Percentiles rank a stretch among this genome's conserved stretches.
These are phyloP conservation scores for Closterium sp. DNA, from an alignment of 139 green algal species.

Conservation along the genomic window DNA sequence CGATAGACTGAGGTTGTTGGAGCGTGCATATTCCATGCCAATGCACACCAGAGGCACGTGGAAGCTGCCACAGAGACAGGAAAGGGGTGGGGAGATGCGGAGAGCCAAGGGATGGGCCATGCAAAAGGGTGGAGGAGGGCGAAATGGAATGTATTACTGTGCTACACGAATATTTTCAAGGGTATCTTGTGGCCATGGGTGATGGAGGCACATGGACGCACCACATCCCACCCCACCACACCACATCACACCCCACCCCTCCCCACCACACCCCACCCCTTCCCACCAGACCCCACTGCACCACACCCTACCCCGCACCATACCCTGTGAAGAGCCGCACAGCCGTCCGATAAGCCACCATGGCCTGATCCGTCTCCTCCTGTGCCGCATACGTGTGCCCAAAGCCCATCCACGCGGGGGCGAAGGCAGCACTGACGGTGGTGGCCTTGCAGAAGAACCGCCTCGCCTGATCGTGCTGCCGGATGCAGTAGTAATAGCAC, in stretches of 20 bases:
- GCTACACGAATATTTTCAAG: no score
- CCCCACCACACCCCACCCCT: no score
- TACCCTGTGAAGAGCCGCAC: slow-evolving; percentile 84
- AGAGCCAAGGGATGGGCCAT: no score
- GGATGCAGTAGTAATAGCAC: slow-evolving; percentile 83
- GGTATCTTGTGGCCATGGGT: no score
- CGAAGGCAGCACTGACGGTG: slow-evolving; percentile 72
- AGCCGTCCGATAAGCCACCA: slow-evolving; percentile 94
- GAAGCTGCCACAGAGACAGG: slow-evolving; percentile 47
- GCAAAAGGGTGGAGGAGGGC: no score
- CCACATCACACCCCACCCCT: no score
- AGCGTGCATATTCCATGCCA: slow-evolving; percentile 61
- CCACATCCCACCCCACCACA: not conserved
- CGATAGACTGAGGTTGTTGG: slow-evolving; percentile 84
- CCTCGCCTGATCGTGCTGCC: slow-evolving; percentile 53
- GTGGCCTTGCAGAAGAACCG: slow-evolving; percentile 76
- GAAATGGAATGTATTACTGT: no score
- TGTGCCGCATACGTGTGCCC: slow-evolving; percentile 86
- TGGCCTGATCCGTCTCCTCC: slow-evolving; percentile 82
- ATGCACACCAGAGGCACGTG: slow-evolving; percentile 82
- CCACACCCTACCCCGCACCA: not conserved
- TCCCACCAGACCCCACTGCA: no score
- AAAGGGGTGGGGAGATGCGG: not conserved
- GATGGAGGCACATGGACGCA: no score
- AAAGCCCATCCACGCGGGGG: slow-evolving; percentile 90